These are phyloP conservation scores for Starmerella khaoyaiensis DNA, from an alignment of 805 yeast genomes.

Conservation along the genomic window DNA sequence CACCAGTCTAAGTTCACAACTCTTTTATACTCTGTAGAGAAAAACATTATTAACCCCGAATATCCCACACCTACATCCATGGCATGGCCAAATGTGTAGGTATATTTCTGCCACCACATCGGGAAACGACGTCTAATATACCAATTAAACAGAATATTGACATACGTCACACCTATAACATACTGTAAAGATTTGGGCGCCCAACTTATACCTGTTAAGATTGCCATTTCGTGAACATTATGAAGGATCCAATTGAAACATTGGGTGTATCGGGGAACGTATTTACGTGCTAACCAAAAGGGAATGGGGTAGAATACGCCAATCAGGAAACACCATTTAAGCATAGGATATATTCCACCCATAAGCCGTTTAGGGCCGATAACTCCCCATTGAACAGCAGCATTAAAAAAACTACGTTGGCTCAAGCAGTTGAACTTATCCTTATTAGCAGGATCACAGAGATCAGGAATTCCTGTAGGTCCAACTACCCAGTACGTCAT, in stretches of 20 bases:
- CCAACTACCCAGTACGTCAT: constrained; percentile 34
- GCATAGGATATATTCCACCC: constrained; percentile 44
- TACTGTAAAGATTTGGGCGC: constrained; percentile 38
- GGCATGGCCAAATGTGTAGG: constrained; percentile 39
- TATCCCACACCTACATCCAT: constrained; percentile 41
- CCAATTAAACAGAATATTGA: constrained; percentile 36
- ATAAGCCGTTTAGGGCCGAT: constrained; percentile 45
- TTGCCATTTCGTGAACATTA: constrained; percentile 17
- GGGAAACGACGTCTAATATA: constrained; percentile 33
- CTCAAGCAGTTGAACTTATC: constrained; percentile 32
- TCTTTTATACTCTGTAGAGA: constrained; percentile 29
- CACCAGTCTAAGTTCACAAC: constrained; percentile 36
- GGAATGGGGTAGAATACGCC: constrained; percentile 31
- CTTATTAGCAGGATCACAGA: constrained; percentile 35
- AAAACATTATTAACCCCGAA: constrained; percentile 36
- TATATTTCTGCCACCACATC: constrained; percentile 43
- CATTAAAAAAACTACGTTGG: constrained; percentile 34
- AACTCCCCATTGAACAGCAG: constrained; percentile 45
- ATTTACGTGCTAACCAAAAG: constrained; percentile 16
- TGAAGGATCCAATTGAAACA: constrained; percentile 16
- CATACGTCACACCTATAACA: constrained; percentile 32
- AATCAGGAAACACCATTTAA: constrained; percentile 51
- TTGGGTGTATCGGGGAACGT: constrained; percentile 12
- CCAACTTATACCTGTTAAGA: constrained; percentile 23
- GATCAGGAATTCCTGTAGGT: constrained; percentile 28